Percentiles rank a stretch among this genome's conserved stretches.
phyloP scores from a whole-genome alignment of 495 filamentous ascomycete species.

The Penicillium chermesinum region DNA sequence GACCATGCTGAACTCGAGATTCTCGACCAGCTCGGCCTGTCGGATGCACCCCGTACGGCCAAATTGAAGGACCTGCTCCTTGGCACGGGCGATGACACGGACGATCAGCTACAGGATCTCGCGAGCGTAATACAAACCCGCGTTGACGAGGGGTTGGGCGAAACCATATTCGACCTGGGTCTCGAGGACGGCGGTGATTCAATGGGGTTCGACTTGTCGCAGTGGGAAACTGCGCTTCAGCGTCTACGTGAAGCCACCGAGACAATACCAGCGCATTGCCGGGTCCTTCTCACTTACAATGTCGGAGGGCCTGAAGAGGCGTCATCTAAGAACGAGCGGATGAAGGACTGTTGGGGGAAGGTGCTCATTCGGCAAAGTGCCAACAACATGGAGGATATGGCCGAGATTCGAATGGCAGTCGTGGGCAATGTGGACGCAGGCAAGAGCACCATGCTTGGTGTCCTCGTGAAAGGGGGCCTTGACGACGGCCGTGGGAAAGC shows the following conservation, averaged over 20 bases:
- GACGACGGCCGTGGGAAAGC: conserved; percentile 94
- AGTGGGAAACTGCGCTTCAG: conserved; percentile 73
- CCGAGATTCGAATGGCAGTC: conserved; percentile 94
- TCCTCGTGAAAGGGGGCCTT: conserved; percentile 89
- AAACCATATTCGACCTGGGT: conserved; percentile 87
- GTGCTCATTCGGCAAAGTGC: conserved; percentile 74
- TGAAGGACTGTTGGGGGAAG: conserved; percentile 71
- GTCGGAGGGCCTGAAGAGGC: conserved; percentile 75
- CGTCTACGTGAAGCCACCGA: conserved; percentile 62
- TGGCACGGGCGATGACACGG: conserved; percentile 52
- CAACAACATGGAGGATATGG: conserved; percentile 72
- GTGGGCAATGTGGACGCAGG: conserved; percentile 98
- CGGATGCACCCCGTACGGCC: conserved; percentile 63
- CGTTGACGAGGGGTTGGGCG: conserved; percentile 81
- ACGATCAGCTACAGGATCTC: conserved; percentile 56
- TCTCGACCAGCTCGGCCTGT: conserved; percentile 77
- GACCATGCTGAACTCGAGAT: conserved; percentile 91
- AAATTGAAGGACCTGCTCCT: conserved; percentile 75
- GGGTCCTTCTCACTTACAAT: conserved; percentile 80
- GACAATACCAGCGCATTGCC: conserved; percentile 64
- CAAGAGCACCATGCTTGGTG: conserved; percentile 94
- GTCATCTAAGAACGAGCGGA: conserved; percentile 53
- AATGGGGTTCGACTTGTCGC: conserved; percentile 73
- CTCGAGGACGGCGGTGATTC: conserved; percentile 87
- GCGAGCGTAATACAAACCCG: conserved; percentile 57